These are phyloP conservation scores for Acanthamoeba lenticulata DNA, from an alignment of 208 protist species.

Conservation along the genomic window DNA sequence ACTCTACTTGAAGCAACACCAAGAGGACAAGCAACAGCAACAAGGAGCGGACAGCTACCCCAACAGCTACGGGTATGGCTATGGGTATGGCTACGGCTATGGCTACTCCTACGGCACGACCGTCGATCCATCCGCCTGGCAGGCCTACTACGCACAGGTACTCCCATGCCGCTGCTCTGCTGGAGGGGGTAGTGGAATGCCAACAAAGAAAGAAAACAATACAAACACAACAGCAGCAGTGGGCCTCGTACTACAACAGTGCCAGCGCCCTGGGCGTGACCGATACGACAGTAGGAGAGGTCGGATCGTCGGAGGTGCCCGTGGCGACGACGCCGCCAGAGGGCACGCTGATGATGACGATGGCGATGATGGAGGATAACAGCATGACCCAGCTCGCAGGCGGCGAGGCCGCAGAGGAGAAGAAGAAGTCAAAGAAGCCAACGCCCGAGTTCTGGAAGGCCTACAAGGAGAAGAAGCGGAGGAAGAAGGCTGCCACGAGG, in stretches of 20 bases:
- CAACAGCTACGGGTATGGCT: neutral
- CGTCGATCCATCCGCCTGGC: neutral
- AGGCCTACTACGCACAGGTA: constrained; percentile 7
- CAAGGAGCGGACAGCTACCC: neutral
- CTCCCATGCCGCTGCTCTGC: neutral
- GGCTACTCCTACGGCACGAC: neutral
- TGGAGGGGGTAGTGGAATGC: too few relatives aligned
- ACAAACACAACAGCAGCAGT: neutral
- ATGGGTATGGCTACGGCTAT: neutral
- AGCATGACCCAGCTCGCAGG: neutral
- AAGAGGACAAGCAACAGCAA: neutral
- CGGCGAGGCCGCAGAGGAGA: neutral
- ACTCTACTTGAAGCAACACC: constrained; percentile 38
- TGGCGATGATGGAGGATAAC: neutral
- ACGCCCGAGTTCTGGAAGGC: constrained; percentile 58
- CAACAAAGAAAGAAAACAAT: neutral
- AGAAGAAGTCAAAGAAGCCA: constrained; percentile 30
- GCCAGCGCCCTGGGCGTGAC: neutral
- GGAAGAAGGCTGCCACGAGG: constrained; percentile 49
- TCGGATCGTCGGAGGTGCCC: too few relatives aligned
- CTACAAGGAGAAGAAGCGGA: constrained; percentile 59
- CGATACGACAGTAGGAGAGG: too few relatives aligned
- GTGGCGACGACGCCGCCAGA: neutral
- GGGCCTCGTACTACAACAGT: neutral
- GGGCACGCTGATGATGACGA: neutral